Percentiles rank a stretch among this genome's conserved stretches.
These are phyloP conservation scores for Chytriomyces confervae DNA, from an alignment of 192 early-diverging fungal genomes.

Conservation along the genomic window DNA sequence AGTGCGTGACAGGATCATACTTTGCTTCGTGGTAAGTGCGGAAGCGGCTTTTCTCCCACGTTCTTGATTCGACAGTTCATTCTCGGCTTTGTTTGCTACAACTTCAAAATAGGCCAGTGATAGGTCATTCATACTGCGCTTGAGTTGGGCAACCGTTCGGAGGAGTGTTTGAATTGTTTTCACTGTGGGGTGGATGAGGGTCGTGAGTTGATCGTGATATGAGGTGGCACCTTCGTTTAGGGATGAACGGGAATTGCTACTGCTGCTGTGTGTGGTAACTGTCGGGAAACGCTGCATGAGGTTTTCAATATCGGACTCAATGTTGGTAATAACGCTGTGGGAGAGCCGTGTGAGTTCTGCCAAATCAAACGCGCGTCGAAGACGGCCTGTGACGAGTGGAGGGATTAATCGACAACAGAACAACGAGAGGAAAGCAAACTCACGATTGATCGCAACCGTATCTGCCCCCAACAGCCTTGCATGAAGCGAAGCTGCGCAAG, in stretches of 20 bases:
- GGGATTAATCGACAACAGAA: too few species aligned
- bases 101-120: constrained; percentile 46
- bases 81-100: constrained; percentile 30
- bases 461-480: constrained; percentile 42
- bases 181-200: constrained; percentile 41
- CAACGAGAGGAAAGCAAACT: background rate
- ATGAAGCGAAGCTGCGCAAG: constrained; percentile 34
- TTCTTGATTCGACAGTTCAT: background rate
- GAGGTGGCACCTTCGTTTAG: background rate
- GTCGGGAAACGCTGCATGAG: constrained; percentile 37
- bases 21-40: background rate
- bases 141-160: constrained; percentile 32
- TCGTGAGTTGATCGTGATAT: background rate
- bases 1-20: background rate
- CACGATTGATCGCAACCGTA: constrained; percentile 45
- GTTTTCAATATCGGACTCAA: constrained; percentile 39
- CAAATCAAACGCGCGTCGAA: constrained; percentile 48
- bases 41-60: background rate
- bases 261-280: background rate
- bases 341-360: constrained; percentile 43
- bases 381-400: constrained; percentile 15
- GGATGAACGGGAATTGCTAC: background rate
- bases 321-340: constrained; percentile 48
- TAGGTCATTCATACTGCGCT: constrained; percentile 43
- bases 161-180: constrained; percentile 44